phyloP scores from a whole-genome alignment of 305 asterid genomes.

The Fraxinus greggii region DNA sequence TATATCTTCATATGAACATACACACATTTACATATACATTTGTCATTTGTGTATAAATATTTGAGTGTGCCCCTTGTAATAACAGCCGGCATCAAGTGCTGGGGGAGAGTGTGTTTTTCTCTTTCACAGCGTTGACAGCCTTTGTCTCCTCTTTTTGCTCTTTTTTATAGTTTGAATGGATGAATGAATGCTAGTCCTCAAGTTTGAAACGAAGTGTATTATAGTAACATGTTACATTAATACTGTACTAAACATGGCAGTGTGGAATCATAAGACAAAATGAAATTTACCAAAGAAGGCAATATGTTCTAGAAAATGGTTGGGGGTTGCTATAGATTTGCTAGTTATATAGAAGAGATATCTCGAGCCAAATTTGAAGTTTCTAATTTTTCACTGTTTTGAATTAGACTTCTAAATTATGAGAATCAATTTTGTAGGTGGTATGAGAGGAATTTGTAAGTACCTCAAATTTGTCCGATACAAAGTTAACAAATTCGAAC shows the following conservation, averaged over 20 bases:
- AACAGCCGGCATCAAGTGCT: background rate
- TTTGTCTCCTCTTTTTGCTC: background rate
- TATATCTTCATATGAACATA: background rate
- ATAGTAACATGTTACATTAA: background rate
- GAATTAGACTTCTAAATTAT: background rate
- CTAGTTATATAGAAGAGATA: background rate
- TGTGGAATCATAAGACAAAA: background rate
- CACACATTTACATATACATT: background rate
- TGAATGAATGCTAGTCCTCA: background rate
- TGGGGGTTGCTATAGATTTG: background rate
- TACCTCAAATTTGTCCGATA: background rate
- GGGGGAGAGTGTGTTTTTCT: background rate
- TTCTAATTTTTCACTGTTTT: background rate
- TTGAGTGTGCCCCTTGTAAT: background rate
- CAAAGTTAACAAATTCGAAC: background rate
- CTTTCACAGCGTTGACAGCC: background rate
- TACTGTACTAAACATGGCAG: background rate
- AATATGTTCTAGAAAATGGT: background rate
- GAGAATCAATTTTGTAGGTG: background rate
- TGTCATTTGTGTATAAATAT: background rate
- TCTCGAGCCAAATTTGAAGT: background rate
- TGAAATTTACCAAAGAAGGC: background rate
- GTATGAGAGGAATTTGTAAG: background rate
- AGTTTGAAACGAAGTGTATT: background rate
- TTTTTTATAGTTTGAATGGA: background rate